Percentiles rank a stretch among this genome's conserved stretches.
Conservation (phyloP, 192 early-diverging fungal genomes). For the Chytriomyces sp. region DNA sequence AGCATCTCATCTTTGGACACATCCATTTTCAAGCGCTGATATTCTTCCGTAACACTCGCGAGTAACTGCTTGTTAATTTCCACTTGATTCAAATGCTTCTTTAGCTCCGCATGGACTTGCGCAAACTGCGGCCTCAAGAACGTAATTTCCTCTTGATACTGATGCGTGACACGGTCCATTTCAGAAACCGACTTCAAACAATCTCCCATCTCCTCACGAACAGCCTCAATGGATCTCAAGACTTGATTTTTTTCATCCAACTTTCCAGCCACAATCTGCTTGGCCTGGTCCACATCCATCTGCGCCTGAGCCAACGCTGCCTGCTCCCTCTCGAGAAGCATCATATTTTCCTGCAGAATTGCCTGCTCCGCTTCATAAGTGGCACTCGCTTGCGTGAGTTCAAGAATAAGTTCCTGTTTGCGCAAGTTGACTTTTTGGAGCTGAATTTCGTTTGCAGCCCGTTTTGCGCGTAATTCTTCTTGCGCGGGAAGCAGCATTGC, state of each 20-base stretch:
- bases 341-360: slow-evolving; percentile 61
- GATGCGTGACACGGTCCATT: slow-evolving; percentile 49
- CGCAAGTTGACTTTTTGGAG: slow-evolving; percentile 61
- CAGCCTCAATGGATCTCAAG: slow-evolving; percentile 39
- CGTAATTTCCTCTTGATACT: slow-evolving; percentile 63
- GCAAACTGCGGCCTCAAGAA: slow-evolving; percentile 59
- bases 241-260: slow-evolving; percentile 36
- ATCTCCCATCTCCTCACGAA: slow-evolving; percentile 56
- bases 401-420: slow-evolving; percentile 67
- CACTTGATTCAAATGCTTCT: slow-evolving; percentile 62
- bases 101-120: slow-evolving; percentile 60
- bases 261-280: slow-evolving; percentile 46
- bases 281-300: slow-evolving; percentile 58
- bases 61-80: slow-evolving; percentile 72
- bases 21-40: slow-evolving; percentile 63
- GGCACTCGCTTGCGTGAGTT: slow-evolving; percentile 60
- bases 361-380: slow-evolving; percentile 66
- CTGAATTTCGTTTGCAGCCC: slow-evolving; percentile 61
- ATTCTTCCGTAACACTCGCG: slow-evolving; percentile 62
- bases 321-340: slow-evolving; percentile 46
- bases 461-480: slow-evolving; percentile 61
- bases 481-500: slow-evolving; percentile 55
- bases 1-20: slow-evolving; percentile 29
- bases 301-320: slow-evolving; percentile 46
- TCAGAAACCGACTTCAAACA: slow-evolving; percentile 41